Evolutionary conservation across 2,329 filamentous ascomycete genomes (phyloP).

Genomic region (Dactylellina parvicollis): DNA sequence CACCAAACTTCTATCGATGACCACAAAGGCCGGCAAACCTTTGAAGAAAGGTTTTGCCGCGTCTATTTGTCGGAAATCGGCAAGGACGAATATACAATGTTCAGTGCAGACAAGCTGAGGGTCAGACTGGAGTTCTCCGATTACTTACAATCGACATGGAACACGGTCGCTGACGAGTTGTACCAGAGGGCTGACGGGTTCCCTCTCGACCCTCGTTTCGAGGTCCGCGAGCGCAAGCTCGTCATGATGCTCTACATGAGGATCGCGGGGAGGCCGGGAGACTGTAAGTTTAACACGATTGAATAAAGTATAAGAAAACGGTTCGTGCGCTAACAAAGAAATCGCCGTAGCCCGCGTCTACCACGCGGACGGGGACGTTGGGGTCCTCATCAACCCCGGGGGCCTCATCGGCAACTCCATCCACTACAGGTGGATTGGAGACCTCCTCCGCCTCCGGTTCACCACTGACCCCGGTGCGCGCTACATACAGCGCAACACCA

Average conservation of each 20-base stretch:
- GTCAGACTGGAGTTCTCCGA: conserved; percentile 14
- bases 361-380: conserved; percentile 31
- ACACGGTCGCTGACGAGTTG: conserved; percentile 20
- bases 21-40: background rate
- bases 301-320: background rate
- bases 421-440: conserved; percentile 13
- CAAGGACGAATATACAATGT: conserved; percentile 5
- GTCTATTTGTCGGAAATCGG: conserved; percentile 18
- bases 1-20: background rate
- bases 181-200: background rate
- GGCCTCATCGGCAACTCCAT: background rate
- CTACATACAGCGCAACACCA: conserved; percentile 10
- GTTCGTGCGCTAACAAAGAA: background rate
- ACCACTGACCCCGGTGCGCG: background rate
- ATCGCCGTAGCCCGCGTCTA: conserved; percentile 6
- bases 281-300: conserved; percentile 3
- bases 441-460: conserved; percentile 11
- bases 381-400: conserved; percentile 26
- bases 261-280: background rate
- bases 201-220: background rate
- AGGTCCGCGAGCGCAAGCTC: background rate
- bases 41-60: conserved; percentile 4
- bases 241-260: conserved; percentile 44
- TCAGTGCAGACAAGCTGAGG: conserved; percentile 3
- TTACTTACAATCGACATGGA: conserved; percentile 13